Percentiles rank a stretch among this genome's conserved stretches.
Evolutionary conservation across 306 rosid species (phyloP).

Genomic region (Dalbergia oliveri): DNA sequence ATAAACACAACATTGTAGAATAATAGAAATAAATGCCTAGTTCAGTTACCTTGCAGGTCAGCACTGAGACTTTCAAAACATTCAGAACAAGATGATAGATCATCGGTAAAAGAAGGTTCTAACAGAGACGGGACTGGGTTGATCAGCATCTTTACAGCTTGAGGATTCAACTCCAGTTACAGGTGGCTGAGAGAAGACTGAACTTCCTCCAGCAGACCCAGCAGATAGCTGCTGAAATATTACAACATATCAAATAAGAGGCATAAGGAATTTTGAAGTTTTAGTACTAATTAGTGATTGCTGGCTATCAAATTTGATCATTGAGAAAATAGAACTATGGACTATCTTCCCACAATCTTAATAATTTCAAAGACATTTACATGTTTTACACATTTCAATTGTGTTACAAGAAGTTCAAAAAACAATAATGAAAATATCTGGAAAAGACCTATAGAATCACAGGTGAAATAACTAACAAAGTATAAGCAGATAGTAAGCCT

Average conservation of each 20-base stretch:
- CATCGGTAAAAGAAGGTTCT: conserved; percentile 85
- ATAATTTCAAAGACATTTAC: background rate
- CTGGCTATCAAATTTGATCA: conserved; percentile 32
- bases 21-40: conserved; percentile 35
- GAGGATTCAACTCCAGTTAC: conserved; percentile 64
- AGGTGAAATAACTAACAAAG: background rate
- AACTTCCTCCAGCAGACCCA: conserved; percentile 55
- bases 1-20: conserved; percentile 17
- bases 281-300: conserved; percentile 18
- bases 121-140: conserved; percentile 98
- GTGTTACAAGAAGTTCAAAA: background rate
- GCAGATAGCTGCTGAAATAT: conserved; percentile 65
- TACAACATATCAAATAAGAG: conserved; percentile 46
- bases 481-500: background rate
- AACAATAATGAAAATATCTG: background rate
- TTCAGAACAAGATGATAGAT: conserved; percentile 82
- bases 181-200: conserved; percentile 55
- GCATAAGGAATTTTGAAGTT: conserved; percentile 27
- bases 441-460: background rate
- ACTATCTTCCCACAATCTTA: background rate
- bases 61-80: conserved; percentile 92
- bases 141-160: conserved; percentile 84
- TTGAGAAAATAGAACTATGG: conserved; percentile 34
- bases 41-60: conserved; percentile 82
- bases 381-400: background rate